Evolutionary conservation across 2,329 filamentous ascomycete species (phyloP).

Genomic region (Scolecobasidium constrictum): DNA sequence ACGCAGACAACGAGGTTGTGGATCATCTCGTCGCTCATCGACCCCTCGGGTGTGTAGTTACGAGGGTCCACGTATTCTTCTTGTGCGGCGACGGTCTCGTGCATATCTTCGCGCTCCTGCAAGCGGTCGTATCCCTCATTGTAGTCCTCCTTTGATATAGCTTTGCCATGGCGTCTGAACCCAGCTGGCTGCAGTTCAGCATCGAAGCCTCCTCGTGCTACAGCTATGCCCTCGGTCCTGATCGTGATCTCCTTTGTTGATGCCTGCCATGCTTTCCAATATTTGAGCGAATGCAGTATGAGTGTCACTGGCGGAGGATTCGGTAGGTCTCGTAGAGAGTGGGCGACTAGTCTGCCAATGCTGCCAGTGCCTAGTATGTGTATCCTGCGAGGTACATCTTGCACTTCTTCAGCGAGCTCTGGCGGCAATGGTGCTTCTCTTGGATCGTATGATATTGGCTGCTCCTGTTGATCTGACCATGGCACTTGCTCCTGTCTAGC

Average conservation of each 20-base stretch:
- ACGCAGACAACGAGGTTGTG: conserved; percentile 67
- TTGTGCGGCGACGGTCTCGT: neutral
- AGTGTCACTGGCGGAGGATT: conserved; percentile 65
- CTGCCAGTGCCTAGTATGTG: conserved; percentile 75
- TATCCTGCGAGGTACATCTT: conserved; percentile 33
- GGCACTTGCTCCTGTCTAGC: too few relatives aligned
- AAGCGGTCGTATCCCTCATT: neutral
- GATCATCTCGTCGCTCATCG: conserved; percentile 38
- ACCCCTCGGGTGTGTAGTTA: neutral
- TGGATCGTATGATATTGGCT: too few relatives aligned
- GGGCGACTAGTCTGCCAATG: conserved; percentile 68
- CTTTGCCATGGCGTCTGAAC: conserved; percentile 26
- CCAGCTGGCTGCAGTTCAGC: conserved; percentile 30
- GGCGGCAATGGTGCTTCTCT: neutral
- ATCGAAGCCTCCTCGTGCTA: conserved; percentile 31
- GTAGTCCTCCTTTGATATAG: conserved; percentile 13
- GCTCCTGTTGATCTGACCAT: too few relatives aligned
- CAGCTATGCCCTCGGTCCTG: conserved; percentile 31
- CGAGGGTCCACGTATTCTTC: neutral
- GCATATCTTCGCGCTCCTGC: neutral
- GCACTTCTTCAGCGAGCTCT: neutral
- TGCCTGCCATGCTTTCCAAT: conserved; percentile 37
- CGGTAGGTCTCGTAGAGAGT: conserved; percentile 51
- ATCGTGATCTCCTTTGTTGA: conserved; percentile 34
- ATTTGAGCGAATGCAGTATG: conserved; percentile 51